Percentiles rank a stretch among this genome's conserved stretches.
Conservation (phyloP, 176 grass and related monocot genomes). For the Juncus inflexus region DNA sequence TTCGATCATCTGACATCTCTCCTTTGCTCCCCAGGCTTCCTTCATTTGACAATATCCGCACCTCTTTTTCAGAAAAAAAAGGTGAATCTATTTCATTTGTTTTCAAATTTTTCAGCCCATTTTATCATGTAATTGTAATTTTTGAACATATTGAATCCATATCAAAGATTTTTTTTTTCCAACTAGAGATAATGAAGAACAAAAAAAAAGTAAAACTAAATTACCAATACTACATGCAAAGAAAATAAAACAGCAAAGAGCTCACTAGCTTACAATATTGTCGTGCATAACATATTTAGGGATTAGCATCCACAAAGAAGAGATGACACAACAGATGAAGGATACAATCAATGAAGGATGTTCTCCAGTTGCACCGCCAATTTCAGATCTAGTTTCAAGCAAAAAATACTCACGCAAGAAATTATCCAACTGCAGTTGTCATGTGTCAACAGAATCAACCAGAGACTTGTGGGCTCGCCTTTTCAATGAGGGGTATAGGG, state of each 20-base stretch:
- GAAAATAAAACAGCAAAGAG: background rate
- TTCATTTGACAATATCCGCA: background rate
- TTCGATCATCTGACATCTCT: constrained; percentile 4
- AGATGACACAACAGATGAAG: constrained; percentile 26
- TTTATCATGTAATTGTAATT: background rate
- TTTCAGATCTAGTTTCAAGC: background rate
- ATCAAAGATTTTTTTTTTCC: background rate
- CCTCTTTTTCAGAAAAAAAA: constrained; percentile 1
- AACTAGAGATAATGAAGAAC: too few relatives aligned
- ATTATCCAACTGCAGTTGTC: background rate
- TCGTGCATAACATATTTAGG: background rate
- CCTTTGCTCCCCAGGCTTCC: background rate
- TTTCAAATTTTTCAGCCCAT: too few relatives aligned
- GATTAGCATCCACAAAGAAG: background rate
- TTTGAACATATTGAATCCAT: background rate
- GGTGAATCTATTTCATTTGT: background rate
- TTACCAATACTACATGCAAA: background rate
- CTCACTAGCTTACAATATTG: background rate
- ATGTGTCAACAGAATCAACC: background rate
- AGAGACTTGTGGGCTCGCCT: constrained; percentile 33
- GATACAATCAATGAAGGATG: constrained; percentile 1
- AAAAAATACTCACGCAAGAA: background rate
- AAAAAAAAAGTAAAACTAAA: background rate
- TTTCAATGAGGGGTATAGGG: constrained; percentile 35
- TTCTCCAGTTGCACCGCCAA: constrained; percentile 18